phyloP scores from a whole-genome alignment of 306 rosid genomes.

The Hylodesmum podocarpum region DNA sequence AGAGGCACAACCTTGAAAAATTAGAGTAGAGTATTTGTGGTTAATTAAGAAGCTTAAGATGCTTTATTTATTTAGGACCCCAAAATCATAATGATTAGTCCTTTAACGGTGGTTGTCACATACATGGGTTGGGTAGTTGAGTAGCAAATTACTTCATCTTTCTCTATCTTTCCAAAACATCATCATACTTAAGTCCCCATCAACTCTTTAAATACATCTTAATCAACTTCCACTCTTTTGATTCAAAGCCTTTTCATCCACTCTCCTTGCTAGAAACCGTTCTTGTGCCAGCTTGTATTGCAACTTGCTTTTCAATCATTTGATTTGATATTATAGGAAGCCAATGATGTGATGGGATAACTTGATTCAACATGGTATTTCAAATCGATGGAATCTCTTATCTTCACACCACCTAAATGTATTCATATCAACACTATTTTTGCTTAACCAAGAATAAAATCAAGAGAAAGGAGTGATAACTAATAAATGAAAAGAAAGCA shows the following conservation, averaged over 20 bases:
- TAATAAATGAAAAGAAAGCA: not conserved
- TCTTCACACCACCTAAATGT: not conserved
- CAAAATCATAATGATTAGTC: slow-evolving; percentile 45
- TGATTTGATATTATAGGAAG: slow-evolving; percentile 11
- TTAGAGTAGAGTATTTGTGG: slow-evolving; percentile 17
- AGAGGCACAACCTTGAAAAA: slow-evolving; percentile 32
- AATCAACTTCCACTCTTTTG: slow-evolving; percentile 27
- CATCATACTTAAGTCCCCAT: slow-evolving; percentile 50
- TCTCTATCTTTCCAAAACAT: slow-evolving; percentile 41
- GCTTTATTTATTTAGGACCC: slow-evolving; percentile 46
- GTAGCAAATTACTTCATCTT: slow-evolving; percentile 57
- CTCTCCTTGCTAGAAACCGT: not conserved
- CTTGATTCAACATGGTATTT: slow-evolving; percentile 33
- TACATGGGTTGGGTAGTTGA: slow-evolving; percentile 76
- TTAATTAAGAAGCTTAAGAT: slow-evolving; percentile 50
- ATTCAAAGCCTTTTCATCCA: slow-evolving; percentile 4
- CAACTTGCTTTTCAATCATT: slow-evolving; percentile 21
- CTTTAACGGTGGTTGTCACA: slow-evolving; percentile 50
- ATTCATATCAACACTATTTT: not conserved
- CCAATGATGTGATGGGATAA: slow-evolving; percentile 22
- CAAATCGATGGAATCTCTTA: slow-evolving; percentile 29
- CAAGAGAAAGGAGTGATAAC: not conserved
- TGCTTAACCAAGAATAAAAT: not conserved
- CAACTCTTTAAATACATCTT: slow-evolving; percentile 39
- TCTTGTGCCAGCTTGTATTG: slow-evolving; percentile 23